A percentile compares a stretch with the other conserved stretches of the same genome.
Conservation (phyloP, 75 land plant species). For the Cunninghamia lanceolata region DNA sequence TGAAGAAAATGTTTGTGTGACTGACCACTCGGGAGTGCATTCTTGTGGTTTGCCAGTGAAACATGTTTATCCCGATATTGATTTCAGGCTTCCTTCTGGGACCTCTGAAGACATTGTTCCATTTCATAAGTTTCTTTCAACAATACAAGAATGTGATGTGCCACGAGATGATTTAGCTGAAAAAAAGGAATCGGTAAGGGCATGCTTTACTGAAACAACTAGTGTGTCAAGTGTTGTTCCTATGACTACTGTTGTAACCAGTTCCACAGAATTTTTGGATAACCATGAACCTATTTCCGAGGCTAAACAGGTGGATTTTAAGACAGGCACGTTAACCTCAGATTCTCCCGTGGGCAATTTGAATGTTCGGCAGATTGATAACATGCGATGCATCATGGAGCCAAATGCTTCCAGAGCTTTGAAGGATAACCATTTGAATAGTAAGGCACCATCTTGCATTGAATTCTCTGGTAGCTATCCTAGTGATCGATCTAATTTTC, state of each 20-base stretch:
- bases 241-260: background rate
- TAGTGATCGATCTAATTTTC: background rate
- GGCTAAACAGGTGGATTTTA: background rate
- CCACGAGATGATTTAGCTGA: background rate
- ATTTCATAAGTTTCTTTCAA: background rate
- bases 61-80: background rate
- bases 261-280: background rate
- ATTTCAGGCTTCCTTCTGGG: background rate
- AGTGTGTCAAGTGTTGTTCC: background rate
- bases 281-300: background rate
- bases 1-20: background rate
- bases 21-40: background rate
- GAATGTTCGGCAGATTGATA: background rate
- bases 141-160: background rate
- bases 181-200: background rate
- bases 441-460: background rate
- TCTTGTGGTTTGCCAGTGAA: background rate
- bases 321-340: background rate
- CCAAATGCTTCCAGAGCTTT: background rate
- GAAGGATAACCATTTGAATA: background rate
- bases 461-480: background rate
- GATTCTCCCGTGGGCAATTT: background rate
- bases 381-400: background rate
- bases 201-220: conserved; percentile 2
- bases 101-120: background rate